Base-by-base conservation (phyloP, 2,329 filamentous ascomycete genomes). In the Trematosphaeria pertusa region DNA sequence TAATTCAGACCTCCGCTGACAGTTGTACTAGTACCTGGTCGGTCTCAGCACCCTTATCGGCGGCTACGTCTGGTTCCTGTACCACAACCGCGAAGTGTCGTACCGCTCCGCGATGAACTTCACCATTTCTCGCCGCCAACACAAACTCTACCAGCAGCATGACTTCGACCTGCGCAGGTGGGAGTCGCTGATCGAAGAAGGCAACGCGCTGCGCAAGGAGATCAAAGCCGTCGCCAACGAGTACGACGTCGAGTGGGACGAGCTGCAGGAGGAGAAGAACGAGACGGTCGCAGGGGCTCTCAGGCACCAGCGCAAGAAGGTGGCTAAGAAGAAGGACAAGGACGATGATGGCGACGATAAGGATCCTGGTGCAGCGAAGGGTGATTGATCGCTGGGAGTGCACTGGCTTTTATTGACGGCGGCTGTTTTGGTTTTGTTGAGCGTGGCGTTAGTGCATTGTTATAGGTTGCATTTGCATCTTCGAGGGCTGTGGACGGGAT, bases 61-160 rank as follows among this genome's bases (percentile, higher is more conserved):
- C 6, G 92, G 91, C 57, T 97, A 97, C 64, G 78, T 96, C 43
- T 97, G 91, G 90, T 96, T 97, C 69, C 76, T 96, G 10, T 96
- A 92, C 73, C 89, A 96, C 75, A 95, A 92, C 73, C 84, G 89
- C 15, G 91, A 96, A 72, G 86, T 96, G 9, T 89, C 85, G 55
- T 96, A 96, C 76, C 87, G 88, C 58, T 87, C 87, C 2, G 91
- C 92, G 20, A 85, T 96, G 75, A 92, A 95, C 68, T 81, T 95
- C 43, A 96, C 92, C 5, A 88, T 96, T 28, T 89, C 84, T 28
- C 81, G 85, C 26, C 82, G 91, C 4, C 91, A 96, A 72, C 81
- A 83, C 43, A 84, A 86, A 41, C 76, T 96, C 9, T 96, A 97
- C 68, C 80, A 88, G 57, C 76, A 80, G 33, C 83, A 85, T 9